Evolutionary conservation across 768 basidiomycete species (phyloP), one percentile per base, ranked within the genome.

Genomic region (Tricholoma hemisulphureum): DNA sequence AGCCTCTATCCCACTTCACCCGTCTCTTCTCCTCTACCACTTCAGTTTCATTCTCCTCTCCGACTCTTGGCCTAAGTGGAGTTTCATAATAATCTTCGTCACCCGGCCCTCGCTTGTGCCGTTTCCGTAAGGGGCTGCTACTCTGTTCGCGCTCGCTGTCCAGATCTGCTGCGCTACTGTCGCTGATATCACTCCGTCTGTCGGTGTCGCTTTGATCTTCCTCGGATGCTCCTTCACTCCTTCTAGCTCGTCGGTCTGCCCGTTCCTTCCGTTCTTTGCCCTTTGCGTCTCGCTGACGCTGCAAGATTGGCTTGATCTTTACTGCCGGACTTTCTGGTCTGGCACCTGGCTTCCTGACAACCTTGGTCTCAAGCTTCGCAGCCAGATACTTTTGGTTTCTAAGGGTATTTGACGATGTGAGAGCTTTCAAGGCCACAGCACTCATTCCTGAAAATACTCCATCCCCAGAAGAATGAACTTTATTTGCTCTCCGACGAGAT

Each of bases 31-130:
- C 69, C 54, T 67, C 69, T 48, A 66, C 65, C 7, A 64, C 72
- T 18, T 67, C 74, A 49, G 4, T n/a, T 24, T 72, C 75, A 14
- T 74, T 75, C 28, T 68, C 77, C 37, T 79, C 68, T 53, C 73
- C 69, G 18, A 73, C 68, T 69, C 69, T 83, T 84, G 54, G 71
- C 62, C 74, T 74, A 45, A 80, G 75, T 2, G 90, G 89, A 10
- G 88, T 89, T 64, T 80, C 79, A 62, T 91, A 91, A 58, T 91
- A 90, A 63, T 87, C 91, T 24, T 91, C 89, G 23, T 94, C 91
- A 2, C 91, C 92, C 4, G 91, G 82, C 2, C 86, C 91, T 64
- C 85, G 75, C 53, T 69, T 72, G 72, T 91, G 88, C 59, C 69
- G 72, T 53, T 60, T 64, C 10, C 61, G 45, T 53, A 51, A 50